These are phyloP conservation scores for Saturnispora dispora DNA, from an alignment of 805 yeast species.

Conservation along the genomic window DNA sequence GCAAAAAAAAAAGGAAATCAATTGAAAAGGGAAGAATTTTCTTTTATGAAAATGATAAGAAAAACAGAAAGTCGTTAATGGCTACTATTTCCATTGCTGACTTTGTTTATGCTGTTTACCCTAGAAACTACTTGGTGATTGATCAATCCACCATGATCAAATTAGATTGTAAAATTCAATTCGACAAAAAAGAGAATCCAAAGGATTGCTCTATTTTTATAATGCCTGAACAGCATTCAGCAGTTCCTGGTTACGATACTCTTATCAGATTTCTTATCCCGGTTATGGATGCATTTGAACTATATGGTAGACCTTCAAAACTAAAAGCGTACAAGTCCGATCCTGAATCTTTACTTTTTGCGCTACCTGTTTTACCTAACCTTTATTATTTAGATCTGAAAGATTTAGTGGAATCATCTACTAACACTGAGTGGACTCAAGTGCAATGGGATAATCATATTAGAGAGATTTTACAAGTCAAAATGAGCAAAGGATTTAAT, in stretches of 20 bases:
- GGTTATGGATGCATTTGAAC: slow-evolving; percentile 60
- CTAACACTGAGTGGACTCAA: slow-evolving; percentile 39
- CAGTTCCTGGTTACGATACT: slow-evolving; percentile 79
- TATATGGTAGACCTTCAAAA: slow-evolving; percentile 75
- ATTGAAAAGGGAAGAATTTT: slow-evolving; percentile 55
- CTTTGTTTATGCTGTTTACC: slow-evolving; percentile 85
- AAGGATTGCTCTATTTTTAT: slow-evolving; percentile 58
- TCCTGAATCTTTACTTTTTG: slow-evolving; percentile 59
- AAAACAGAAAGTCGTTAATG: slow-evolving; percentile 62
- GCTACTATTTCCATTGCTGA: slow-evolving; percentile 66
- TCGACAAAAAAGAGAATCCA: slow-evolving; percentile 41
- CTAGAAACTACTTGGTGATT: slow-evolving; percentile 70
- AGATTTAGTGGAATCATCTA: slow-evolving; percentile 37
- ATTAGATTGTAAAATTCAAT: slow-evolving; percentile 70
- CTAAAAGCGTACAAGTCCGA: slow-evolving; percentile 68
- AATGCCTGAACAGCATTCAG: slow-evolving; percentile 79
- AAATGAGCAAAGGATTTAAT: slow-evolving; percentile 51
- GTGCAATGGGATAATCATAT: slow-evolving; percentile 52
- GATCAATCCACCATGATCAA: slow-evolving; percentile 86
- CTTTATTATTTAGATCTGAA: slow-evolving; percentile 62
- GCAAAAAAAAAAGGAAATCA: slow-evolving; percentile 39
- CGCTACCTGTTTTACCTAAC: slow-evolving; percentile 73
- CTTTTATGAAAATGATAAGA: slow-evolving; percentile 78
- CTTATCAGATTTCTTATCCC: slow-evolving; percentile 73
- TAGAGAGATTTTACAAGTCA: slow-evolving; percentile 46